Conservation (phyloP, 345 rosid species). For the Trapa bicornis region DNA sequence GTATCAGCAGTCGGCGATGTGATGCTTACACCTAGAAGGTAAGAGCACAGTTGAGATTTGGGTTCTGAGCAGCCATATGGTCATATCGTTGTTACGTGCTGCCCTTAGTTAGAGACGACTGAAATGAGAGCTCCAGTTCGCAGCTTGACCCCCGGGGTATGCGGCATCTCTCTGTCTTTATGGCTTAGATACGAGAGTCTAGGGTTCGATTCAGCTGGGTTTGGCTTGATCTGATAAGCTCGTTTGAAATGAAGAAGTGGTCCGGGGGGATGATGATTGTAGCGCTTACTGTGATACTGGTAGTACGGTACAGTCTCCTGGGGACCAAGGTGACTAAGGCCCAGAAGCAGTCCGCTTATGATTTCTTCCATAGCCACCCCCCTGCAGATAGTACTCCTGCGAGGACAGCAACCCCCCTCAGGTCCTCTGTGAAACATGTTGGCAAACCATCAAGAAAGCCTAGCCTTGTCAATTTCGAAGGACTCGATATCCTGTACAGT, state of each 20-base stretch:
- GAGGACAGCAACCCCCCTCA: conserved; percentile 10
- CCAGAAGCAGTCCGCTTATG: conserved; percentile 33
- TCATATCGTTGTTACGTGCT: neutral
- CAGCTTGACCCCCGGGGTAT: neutral
- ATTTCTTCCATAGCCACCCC: conserved; percentile 31
- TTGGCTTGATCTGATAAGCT: neutral
- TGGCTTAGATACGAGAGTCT: neutral
- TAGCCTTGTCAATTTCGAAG: conserved; percentile 28
- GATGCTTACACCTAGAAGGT: neutral
- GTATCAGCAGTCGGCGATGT: too few species aligned
- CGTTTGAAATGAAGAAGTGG: conserved; percentile 48
- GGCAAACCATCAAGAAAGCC: conserved; percentile 25
- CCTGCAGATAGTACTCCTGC: conserved; percentile 19
- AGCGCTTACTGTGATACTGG: conserved; percentile 42
- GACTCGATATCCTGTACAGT: conserved; percentile 46
- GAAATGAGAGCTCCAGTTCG: neutral
- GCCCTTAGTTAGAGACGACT: neutral
- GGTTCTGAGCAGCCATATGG: neutral
- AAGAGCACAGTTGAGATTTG: neutral
- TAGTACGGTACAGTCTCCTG: conserved; percentile 40
- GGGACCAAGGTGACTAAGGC: conserved; percentile 19
- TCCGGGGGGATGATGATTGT: conserved; percentile 53
- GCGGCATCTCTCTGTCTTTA: neutral
- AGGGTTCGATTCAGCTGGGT: neutral
- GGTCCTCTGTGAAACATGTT: conserved; percentile 12